Conservation (phyloP, 148 eudicot species). For the Chenopodium quinoa region DNA sequence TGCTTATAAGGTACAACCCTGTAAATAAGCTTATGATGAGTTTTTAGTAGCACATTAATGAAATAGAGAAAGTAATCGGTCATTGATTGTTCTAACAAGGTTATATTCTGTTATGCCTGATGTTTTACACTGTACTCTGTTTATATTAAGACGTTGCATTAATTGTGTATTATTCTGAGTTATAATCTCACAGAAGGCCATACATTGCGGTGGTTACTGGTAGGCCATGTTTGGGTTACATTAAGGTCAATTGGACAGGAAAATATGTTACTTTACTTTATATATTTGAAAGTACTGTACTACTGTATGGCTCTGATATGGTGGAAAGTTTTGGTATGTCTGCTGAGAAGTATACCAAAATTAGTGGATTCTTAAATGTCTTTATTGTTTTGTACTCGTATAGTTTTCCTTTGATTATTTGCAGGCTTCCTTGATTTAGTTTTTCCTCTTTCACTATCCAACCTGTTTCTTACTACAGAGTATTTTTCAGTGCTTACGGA, state of each 20-base stretch:
- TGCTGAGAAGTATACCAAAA: constrained; percentile 3
- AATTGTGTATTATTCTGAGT: neutral
- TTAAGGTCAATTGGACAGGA: neutral
- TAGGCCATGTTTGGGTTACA: constrained; percentile 13
- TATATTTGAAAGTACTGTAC: neutral
- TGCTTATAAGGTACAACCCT: constrained; percentile 14
- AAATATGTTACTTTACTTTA: neutral
- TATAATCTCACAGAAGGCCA: neutral
- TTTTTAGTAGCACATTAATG: neutral
- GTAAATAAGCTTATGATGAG: constrained; percentile 28
- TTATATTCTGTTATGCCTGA: neutral
- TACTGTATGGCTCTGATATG: neutral
- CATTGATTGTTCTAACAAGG: neutral
- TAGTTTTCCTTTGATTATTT: neutral
- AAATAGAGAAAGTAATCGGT: neutral
- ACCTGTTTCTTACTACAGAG: no score
- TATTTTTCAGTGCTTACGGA: no score
- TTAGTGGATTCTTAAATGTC: neutral
- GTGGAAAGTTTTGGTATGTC: constrained; percentile 8
- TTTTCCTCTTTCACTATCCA: no score
- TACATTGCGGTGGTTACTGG: neutral
- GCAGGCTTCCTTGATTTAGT: neutral
- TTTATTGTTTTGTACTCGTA: neutral
- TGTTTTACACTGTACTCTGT: neutral
- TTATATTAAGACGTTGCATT: neutral